Evolutionary conservation across 2,329 filamentous ascomycete species (phyloP), one percentile per base, ranked within the genome.

Genomic region (Drechslera avenae): DNA sequence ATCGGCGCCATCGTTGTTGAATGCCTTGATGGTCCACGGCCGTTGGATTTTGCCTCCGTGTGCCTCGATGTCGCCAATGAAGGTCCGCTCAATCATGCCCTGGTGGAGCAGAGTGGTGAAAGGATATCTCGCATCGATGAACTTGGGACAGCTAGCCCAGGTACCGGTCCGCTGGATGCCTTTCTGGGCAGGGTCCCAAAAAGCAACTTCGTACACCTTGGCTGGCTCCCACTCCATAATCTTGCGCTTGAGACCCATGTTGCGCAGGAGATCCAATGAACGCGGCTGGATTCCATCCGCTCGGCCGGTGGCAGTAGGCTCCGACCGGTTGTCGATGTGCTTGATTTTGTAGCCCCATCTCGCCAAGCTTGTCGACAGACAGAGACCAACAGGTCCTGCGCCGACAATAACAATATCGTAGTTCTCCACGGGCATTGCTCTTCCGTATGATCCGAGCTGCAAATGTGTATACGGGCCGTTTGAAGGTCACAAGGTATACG

Each of bases 311-410:
- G 85, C 78, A 10, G 91, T 96, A 13, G 91, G 91, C 66, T 93
- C 89, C 2, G 90, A 81, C 52, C 91, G 83, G 75, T 95, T 96
- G 76, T 96, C 92, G 68, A 96, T 91, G 76, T 96, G 91, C 79
- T 93, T 96, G 74, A 97, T 90, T 73, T 86, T 91, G 80, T 96
- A 97, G 16, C 92, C 92, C 90, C 91, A 96, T 78, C 91, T 83
- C 54, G 90, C 89, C 55, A 97, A 83, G 70, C 89, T 93, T 23
- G 91, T 91, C 7, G 91, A 94, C 18, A 96, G 82, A 76, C 95
- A 86, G 50, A 96, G 83, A 47, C 92, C 92, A 33, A 92, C 91
- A 3, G 92, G 92, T 13, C 92, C 92, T 48, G 92, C 92, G 58
- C 92, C 92, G 47, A 96, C 82, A 60, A 96, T 91, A 62, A 96